Percentiles rank a stretch among this genome's conserved stretches.
Evolutionary conservation across 139 green algal genomes (phyloP).

Genomic region (Micractinium sp.): DNA sequence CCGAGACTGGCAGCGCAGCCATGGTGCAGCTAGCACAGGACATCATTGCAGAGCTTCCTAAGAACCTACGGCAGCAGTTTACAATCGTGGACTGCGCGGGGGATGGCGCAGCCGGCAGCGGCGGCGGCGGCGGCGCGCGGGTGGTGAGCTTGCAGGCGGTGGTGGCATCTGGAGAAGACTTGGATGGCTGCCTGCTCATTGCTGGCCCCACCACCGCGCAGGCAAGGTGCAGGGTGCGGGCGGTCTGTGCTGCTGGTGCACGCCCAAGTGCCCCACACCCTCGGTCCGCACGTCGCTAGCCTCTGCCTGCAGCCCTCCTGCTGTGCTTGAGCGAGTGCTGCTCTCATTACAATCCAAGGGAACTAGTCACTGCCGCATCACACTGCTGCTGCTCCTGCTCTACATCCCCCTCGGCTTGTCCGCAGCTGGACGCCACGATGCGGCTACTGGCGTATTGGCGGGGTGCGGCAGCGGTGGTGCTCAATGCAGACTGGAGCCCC

Average conservation of each 20-base stretch:
- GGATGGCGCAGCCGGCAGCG: constrained; percentile 5
- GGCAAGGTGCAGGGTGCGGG: not conserved
- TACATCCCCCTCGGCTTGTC: not conserved
- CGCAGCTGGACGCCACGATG: constrained; percentile 22
- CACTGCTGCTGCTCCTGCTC: not conserved
- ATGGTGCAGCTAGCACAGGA: constrained; percentile 37
- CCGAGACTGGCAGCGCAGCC: constrained; percentile 12
- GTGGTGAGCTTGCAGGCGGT: constrained; percentile 20
- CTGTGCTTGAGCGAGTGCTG: too few species aligned
- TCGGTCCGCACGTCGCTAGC: too few species aligned
- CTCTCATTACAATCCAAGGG: too few species aligned
- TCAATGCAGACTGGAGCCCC: constrained; percentile 45
- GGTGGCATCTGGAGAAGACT: not conserved
- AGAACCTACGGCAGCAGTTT: constrained; percentile 17
- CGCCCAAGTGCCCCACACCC: not conserved
- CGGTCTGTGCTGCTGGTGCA: not conserved
- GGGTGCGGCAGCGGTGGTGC: not conserved
- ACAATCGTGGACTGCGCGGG: constrained; percentile 16
- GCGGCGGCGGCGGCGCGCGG: not conserved
- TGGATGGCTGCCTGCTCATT: constrained; percentile 33
- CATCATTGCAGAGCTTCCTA: constrained; percentile 24
- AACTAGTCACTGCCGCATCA: too few species aligned
- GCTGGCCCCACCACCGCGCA: constrained; percentile 10
- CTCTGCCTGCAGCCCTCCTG: too few species aligned
- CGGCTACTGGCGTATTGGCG: constrained; percentile 31